Conservation (phyloP, 495 filamentous ascomycete genomes). For the Aspergillus cavernicola region DNA sequence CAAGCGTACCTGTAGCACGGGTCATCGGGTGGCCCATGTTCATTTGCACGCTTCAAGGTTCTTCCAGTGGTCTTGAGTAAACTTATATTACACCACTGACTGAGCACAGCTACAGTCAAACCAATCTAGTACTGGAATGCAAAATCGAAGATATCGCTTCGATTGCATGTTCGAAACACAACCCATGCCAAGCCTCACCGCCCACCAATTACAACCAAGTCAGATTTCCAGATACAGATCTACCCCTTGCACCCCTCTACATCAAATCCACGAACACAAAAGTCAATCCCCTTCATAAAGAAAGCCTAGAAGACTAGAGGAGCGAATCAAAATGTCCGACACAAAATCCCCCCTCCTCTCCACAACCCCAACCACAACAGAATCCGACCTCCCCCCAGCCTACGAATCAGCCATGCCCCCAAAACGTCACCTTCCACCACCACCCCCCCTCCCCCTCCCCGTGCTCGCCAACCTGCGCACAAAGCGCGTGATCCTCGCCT, state of each 20-base stretch:
- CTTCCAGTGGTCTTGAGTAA: too few species aligned
- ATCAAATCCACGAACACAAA: background rate
- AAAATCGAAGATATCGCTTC: background rate
- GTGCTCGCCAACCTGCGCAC: conserved; percentile 65
- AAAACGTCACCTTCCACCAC: conserved; percentile 32
- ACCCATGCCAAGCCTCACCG: conserved; percentile 9
- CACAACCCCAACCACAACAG: conserved; percentile 12
- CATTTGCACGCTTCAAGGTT: too few species aligned
- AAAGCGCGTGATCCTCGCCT: conserved; percentile 82
- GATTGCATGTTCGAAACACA: background rate
- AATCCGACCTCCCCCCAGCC: conserved; percentile 33
- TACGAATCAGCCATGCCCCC: conserved; percentile 26
- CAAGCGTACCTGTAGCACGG: background rate
- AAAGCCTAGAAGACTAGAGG: too few species aligned
- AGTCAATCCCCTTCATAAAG: background rate
- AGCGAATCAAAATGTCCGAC: conserved; percentile 33
- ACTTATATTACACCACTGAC: too few species aligned
- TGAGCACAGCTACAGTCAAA: too few species aligned
- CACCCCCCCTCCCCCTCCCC: conserved; percentile 70
- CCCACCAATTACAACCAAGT: background rate
- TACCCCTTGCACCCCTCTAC: background rate
- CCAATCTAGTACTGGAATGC: background rate
- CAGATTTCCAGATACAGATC: background rate
- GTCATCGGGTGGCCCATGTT: background rate
- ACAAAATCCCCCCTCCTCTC: conserved; percentile 32